Conservation (phyloP, 164 flowering plant species). For the Saururus chinensis region DNA sequence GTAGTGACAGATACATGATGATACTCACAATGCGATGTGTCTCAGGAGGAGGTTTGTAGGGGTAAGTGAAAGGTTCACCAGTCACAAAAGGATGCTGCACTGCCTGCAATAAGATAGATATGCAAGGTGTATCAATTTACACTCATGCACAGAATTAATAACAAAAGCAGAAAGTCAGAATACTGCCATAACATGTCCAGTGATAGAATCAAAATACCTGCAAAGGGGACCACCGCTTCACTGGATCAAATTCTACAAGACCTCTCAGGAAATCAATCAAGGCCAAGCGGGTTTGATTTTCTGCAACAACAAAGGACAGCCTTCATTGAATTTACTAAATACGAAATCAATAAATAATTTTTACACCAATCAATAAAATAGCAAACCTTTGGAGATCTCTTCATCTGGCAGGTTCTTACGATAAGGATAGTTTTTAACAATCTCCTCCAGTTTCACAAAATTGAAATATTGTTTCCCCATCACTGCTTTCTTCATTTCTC, state of each 20-base stretch:
- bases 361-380: neutral
- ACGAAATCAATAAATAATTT: neutral
- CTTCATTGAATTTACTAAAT: constrained; percentile 6
- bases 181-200: neutral
- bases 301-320: constrained; percentile 30
- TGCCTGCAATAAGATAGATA: constrained; percentile 46
- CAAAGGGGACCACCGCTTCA: constrained; percentile 95
- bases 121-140: neutral
- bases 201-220: constrained; percentile 44
- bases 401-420: constrained; percentile 54
- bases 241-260: constrained; percentile 95
- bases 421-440: constrained; percentile 74
- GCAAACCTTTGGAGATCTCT: constrained; percentile 70
- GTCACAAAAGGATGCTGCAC: constrained; percentile 93
- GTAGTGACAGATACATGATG: neutral
- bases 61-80: constrained; percentile 79
- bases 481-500: constrained; percentile 73
- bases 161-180: neutral
- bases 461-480: constrained; percentile 87
- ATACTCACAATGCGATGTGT: constrained; percentile 71
- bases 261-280: constrained; percentile 92
- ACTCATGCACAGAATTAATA: too few species aligned
- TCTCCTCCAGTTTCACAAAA: constrained; percentile 74
- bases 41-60: constrained; percentile 76
- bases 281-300: constrained; percentile 63